These are phyloP conservation scores for Alternaria sp. DNA, from an alignment of 2,329 filamentous ascomycete species.

Conservation along the genomic window DNA sequence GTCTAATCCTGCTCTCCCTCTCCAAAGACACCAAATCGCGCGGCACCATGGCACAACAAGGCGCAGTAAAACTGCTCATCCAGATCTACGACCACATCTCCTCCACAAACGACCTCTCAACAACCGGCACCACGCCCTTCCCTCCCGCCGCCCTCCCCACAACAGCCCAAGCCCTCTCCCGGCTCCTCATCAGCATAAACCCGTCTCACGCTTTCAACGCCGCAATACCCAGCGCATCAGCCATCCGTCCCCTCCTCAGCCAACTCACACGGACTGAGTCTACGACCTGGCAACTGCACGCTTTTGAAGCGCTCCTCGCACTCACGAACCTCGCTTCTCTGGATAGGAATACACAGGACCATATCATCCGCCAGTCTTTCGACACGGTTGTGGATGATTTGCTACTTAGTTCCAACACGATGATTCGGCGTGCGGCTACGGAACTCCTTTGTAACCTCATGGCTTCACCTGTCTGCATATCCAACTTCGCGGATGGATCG, in stretches of 20 bases:
- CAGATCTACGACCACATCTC: slow-evolving; percentile 68
- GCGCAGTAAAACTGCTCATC: slow-evolving; percentile 85
- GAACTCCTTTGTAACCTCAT: slow-evolving; percentile 93
- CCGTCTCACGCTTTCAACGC: slow-evolving; percentile 84
- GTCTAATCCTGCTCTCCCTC: slow-evolving; percentile 78
- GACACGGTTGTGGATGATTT: slow-evolving; percentile 76
- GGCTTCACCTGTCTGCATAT: slow-evolving; percentile 69
- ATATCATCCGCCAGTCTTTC: slow-evolving; percentile 78
- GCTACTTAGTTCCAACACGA: slow-evolving; percentile 74
- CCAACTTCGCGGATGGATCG: slow-evolving; percentile 71
- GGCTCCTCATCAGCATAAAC: slow-evolving; percentile 86
- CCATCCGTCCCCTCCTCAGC: slow-evolving; percentile 80
- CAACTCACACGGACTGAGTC: slow-evolving; percentile 70
- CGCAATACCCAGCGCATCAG: slow-evolving; percentile 72
- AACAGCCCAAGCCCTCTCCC: slow-evolving; percentile 80
- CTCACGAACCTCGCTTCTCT: slow-evolving; percentile 89
- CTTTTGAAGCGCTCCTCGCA: slow-evolving; percentile 89
- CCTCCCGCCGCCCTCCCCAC: slow-evolving; percentile 52
- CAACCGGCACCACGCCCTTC: slow-evolving; percentile 48
- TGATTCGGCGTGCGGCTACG: slow-evolving; percentile 81
- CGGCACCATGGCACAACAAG: slow-evolving; percentile 86
- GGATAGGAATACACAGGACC: slow-evolving; percentile 67
- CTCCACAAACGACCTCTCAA: slow-evolving; percentile 48
- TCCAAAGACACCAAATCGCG: slow-evolving; percentile 76
- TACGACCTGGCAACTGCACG: slow-evolving; percentile 75